A percentile compares a stretch with the other conserved stretches of the same genome.
phyloP scores from a whole-genome alignment of 2,329 filamentous ascomycete genomes.

The Thelonectria discophora region DNA sequence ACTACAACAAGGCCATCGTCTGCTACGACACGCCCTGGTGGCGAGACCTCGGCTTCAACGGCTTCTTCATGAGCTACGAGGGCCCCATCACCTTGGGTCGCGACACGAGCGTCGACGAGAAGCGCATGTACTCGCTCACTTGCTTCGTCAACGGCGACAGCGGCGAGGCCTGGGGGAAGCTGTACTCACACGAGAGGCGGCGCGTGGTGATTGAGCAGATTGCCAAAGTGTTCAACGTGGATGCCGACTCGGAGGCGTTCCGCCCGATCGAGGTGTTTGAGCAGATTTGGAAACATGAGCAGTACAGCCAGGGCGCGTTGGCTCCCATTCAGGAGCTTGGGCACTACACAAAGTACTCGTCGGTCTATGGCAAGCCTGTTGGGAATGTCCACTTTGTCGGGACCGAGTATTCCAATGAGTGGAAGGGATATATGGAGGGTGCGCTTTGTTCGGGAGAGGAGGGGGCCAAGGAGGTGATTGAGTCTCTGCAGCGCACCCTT shows the following conservation, averaged over 20 bases:
- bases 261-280: slow-evolving; percentile 44
- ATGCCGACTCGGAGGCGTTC: slow-evolving; percentile 30
- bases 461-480: slow-evolving; percentile 53
- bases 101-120: slow-evolving; percentile 51
- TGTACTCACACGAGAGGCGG: slow-evolving; percentile 41
- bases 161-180: slow-evolving; percentile 48
- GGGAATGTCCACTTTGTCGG: slow-evolving; percentile 59
- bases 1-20: slow-evolving; percentile 55
- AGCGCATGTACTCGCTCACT: slow-evolving; percentile 47
- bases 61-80: slow-evolving; percentile 51
- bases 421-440: slow-evolving; percentile 64
- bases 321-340: slow-evolving; percentile 46
- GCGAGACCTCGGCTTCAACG: slow-evolving; percentile 47
- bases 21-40: slow-evolving; percentile 47
- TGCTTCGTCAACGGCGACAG: slow-evolving; percentile 53
- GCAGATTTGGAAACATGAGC: slow-evolving; percentile 47
- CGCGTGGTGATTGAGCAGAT: slow-evolving; percentile 48
- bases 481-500: slow-evolving; percentile 26
- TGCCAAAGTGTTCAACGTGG: slow-evolving; percentile 39
- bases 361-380: slow-evolving; percentile 45
- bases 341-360: slow-evolving; percentile 40
- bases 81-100: slow-evolving; percentile 52
- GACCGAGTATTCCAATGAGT: slow-evolving; percentile 57
- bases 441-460: slow-evolving; percentile 55
- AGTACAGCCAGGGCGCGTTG: slow-evolving; percentile 47